Percentiles rank a stretch among this genome's conserved stretches.
Conservation (phyloP, 768 basidiomycete species). For the Hysterangium stoloniferum region DNA sequence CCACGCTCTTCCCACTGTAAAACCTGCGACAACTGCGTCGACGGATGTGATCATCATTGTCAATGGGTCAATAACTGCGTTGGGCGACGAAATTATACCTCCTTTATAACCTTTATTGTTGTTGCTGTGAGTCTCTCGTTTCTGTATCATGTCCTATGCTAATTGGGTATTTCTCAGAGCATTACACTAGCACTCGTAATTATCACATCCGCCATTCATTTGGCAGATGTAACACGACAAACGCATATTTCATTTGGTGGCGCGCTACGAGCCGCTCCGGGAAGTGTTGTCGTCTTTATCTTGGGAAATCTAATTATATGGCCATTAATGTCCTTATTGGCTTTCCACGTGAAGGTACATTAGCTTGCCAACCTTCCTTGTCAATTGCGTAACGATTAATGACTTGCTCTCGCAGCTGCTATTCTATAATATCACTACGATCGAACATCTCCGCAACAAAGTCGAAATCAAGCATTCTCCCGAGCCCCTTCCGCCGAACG, state of each 20-base stretch:
- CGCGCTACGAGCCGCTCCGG: conserved; percentile 46
- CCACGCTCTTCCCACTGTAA: conserved; percentile 95
- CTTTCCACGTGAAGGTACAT: conserved; percentile 73
- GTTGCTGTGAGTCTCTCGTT: conserved; percentile 50
- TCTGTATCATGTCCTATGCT: conserved; percentile 7
- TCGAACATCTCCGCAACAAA: conserved; percentile 89
- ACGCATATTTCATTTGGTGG: conserved; percentile 41
- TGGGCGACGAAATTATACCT: conserved; percentile 88
- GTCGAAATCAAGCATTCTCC: conserved; percentile 65
- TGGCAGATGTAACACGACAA: conserved; percentile 55
- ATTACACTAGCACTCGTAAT: conserved; percentile 68
- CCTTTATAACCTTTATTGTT: conserved; percentile 83
- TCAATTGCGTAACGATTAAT: neutral
- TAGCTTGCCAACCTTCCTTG: neutral
- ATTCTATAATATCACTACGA: conserved; percentile 86
- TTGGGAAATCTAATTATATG: conserved; percentile 68
- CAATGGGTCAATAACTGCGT: conserved; percentile 95
- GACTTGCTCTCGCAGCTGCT: conserved; percentile 45
- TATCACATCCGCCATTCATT: conserved; percentile 75
- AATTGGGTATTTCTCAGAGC: conserved; percentile 37
- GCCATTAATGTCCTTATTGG: conserved; percentile 72
- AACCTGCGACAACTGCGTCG: conserved; percentile 97
- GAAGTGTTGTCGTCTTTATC: conserved; percentile 75
- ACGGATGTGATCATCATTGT: conserved; percentile 89
- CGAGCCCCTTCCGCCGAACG: conserved; percentile 52